Base-by-base conservation (phyloP, 2,329 filamentous ascomycete species). In the Fusarium concolor region DNA sequence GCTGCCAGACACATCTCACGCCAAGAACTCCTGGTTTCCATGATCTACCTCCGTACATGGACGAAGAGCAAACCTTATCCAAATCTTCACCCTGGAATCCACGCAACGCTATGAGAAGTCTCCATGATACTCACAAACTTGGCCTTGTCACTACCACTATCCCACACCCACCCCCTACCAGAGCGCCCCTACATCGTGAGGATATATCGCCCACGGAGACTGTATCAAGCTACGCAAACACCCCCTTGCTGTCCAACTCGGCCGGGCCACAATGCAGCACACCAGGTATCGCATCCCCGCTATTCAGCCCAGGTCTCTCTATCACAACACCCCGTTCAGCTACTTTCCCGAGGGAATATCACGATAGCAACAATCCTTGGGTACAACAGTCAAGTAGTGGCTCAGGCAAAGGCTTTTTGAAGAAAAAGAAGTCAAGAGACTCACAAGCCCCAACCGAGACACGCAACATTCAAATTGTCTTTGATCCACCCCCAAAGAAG, bases 1-100 rank as follows among this genome's bases (percentile, higher is more conserved):
- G 81, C 31, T 86, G 85, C 75, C 82, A 84, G 58, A 81, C 83
- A 1, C 80, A 64, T 11, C 43, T 75, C 14, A 75, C 73, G 6
- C 73, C 72, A 18, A 54, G 53, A 10, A 68, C 71, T 17, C 58
- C 65, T n/a, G 56, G 57, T 4, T 74, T 74, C 51, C 62, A 58
- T 10, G 58, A 67, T 28, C 53, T 59, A 15, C 56, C 51, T 3
- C 47, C 45, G 17, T 55, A 65, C n/a, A 65, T 66, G 61, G 55
- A 67, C 2, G 56, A 67, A 12, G 73, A 76, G 50, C 71, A 70
- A 45, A 44, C 50, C 9, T 51, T 53, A n/a, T 66, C 37, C 18
- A 68, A 35, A 35, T 65, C 28, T 33, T 63, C 51, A 37, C 39
- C 50, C 20, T 69, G 61, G 66, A 62, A 51, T 39, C 56, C 65